Base-by-base conservation (phyloP, 352 stramenopile genomes). In the Globisporangium yorkense region DNA sequence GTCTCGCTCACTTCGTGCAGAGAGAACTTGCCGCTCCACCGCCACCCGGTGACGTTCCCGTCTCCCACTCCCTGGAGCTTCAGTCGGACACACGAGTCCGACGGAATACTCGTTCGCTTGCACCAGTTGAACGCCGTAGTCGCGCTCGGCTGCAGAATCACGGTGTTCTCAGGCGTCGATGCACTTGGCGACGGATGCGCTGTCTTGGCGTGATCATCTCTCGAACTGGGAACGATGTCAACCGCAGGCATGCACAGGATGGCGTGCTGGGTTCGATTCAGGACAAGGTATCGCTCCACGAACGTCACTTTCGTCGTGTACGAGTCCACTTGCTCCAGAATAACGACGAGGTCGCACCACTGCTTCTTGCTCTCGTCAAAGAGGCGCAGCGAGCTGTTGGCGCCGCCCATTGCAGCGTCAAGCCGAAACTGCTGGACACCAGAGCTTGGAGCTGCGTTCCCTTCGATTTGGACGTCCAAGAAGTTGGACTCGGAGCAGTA, bases 1-100 rank as follows among this genome's bases (percentile, higher is more conserved):
- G 80, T 90, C 59, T 94, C 87, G 43, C 84, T 89, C 20, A 94
- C 83, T 40, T 95, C 80, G 35, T 93, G 80, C 0, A 95, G 63
- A 0, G 83, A 92, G 18, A 96, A 75, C 24, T 87, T 88, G 31
- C 85, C 86, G 33, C 83, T 93, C 80, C 84, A 95, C 35, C 82
- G 66, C 68, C 78, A 94, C 0, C 75, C 79, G 0, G 69, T 70
- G 6, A 74, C 63, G 31, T 70, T 72, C 6, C 56, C 57, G 3
- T 70, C 65, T 4, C 63, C 65, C 3, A 46, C 37, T 29, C 31
- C 54, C 2, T 66, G 72, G 2, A 92, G 61, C 60, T 87, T 91
- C 8, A 92, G 49, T 1, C 80, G 82, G 33, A 96, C 74, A 4
- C 74, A 87, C 0, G 74, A 59, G 47, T 94, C 84, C 1, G 67